These are phyloP conservation scores for Cryphonectria radicalis DNA, from an alignment of 2,329 filamentous ascomycete species.

Conservation along the genomic window DNA sequence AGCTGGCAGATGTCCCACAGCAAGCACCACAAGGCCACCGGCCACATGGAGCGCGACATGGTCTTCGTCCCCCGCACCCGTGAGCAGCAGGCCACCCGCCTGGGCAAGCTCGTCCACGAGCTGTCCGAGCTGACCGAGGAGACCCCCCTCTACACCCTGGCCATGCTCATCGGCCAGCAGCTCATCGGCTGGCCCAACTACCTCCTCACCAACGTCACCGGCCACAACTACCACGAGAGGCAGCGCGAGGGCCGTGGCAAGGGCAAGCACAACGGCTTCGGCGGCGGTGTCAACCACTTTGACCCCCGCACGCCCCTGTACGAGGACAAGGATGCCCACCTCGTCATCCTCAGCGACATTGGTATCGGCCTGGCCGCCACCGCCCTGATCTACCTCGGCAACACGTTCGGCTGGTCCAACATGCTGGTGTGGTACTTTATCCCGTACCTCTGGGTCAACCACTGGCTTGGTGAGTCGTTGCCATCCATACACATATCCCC, in stretches of 20 bases:
- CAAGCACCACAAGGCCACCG: slow-evolving; percentile 99
- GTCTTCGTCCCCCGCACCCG: slow-evolving; percentile 96
- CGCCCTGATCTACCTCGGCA: slow-evolving; percentile 70
- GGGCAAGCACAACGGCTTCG: slow-evolving; percentile 85
- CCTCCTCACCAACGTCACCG: slow-evolving; percentile 88
- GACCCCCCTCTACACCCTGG: slow-evolving; percentile 81
- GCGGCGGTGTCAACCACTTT: slow-evolving; percentile 92
- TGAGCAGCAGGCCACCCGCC: slow-evolving; percentile 74
- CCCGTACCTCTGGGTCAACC: slow-evolving; percentile 97
- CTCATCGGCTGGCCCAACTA: slow-evolving; percentile 93
- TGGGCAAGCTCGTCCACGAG: slow-evolving; percentile 79
- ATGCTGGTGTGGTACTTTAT: slow-evolving; percentile 92
- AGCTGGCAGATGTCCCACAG: slow-evolving; percentile 99
- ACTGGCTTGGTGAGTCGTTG: slow-evolving; percentile 85
- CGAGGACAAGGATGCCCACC: slow-evolving; percentile 85
- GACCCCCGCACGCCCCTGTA: slow-evolving; percentile 85
- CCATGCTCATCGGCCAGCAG: slow-evolving; percentile 81
- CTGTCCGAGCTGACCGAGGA: slow-evolving; percentile 90
- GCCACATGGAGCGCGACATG: slow-evolving; percentile 97
- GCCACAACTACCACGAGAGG: slow-evolving; percentile 90
- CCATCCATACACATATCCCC: no score
- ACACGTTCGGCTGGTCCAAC: slow-evolving; percentile 82
- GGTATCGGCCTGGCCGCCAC: slow-evolving; percentile 69
- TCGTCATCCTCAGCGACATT: slow-evolving; percentile 85
- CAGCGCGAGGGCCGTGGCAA: slow-evolving; percentile 92